Percentiles rank a stretch among this genome's conserved stretches.
phyloP scores from a whole-genome alignment of 148 eudicot genomes.

The Agrostemma githago region DNA sequence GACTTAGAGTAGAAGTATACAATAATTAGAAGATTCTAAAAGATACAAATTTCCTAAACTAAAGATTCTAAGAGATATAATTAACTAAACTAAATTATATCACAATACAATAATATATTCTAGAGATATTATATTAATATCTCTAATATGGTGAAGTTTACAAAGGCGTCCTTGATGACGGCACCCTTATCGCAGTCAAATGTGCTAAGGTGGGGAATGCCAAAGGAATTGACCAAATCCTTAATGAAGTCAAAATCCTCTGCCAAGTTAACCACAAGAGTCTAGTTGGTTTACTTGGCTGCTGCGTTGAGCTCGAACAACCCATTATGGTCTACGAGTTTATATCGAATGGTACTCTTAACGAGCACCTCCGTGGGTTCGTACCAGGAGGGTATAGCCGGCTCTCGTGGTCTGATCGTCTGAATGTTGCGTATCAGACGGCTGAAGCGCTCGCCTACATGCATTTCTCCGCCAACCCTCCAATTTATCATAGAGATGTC shows the following conservation, averaged over 20 bases:
- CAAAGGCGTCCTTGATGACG: constrained; percentile 59
- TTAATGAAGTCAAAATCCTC: constrained; percentile 69
- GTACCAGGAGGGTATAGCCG: constrained; percentile 13
- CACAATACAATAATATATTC: too few species aligned
- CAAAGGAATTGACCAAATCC: constrained; percentile 76
- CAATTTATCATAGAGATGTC: constrained; percentile 79
- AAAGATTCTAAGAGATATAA: too few species aligned
- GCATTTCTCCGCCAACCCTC: constrained; percentile 67
- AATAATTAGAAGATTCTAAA: too few species aligned
- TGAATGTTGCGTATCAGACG: constrained; percentile 54
- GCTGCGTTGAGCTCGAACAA: constrained; percentile 84
- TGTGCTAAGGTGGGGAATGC: constrained; percentile 84
- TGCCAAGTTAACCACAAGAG: constrained; percentile 74
- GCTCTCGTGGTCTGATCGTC: constrained; percentile 60
- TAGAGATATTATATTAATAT: too few species aligned
- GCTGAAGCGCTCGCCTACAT: constrained; percentile 84
- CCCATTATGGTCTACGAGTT: constrained; percentile 81
- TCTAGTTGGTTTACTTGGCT: constrained; percentile 73
- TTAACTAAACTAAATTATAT: too few species aligned
- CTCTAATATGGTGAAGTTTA: constrained; percentile 85
- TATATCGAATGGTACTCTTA: constrained; percentile 62
- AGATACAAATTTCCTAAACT: too few species aligned
- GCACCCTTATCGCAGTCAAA: constrained; percentile 67
- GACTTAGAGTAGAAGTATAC: too few species aligned
- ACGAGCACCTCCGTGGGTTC: constrained; percentile 44